These are phyloP conservation scores for Aureobasidium vineae DNA, from an alignment of 2,329 filamentous ascomycete species.

Conservation along the genomic window DNA sequence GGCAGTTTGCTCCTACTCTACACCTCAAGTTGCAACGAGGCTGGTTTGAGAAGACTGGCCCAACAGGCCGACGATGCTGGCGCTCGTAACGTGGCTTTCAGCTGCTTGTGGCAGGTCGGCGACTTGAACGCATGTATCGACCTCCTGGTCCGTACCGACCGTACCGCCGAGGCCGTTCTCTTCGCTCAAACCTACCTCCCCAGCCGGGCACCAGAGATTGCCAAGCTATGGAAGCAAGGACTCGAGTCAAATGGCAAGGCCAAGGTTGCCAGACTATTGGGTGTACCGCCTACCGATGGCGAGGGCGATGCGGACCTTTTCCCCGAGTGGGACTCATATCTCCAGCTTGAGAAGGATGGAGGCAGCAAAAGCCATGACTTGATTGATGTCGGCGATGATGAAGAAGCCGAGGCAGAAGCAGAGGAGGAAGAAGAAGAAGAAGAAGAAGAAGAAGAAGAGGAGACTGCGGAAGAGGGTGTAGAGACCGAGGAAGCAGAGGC, in stretches of 20 bases:
- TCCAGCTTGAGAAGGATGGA: conserved; percentile 75
- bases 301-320: conserved; percentile 75
- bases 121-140: conserved; percentile 80
- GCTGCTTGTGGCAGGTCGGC: conserved; percentile 80
- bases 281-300: conserved; percentile 66
- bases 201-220: conserved; percentile 65
- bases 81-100: conserved; percentile 91
- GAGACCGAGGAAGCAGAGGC: conserved; percentile 27
- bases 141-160: conserved; percentile 73
- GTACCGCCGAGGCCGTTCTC: conserved; percentile 80
- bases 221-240: conserved; percentile 74
- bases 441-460: conserved; percentile 25
- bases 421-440: conserved; percentile 26
- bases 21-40: conserved; percentile 76
- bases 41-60: conserved; percentile 70
- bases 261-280: conserved; percentile 79
- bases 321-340: conserved; percentile 92
- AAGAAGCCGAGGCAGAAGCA: conserved; percentile 26
- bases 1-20: conserved; percentile 86
- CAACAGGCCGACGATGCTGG: conserved; percentile 71
- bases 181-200: conserved; percentile 97
- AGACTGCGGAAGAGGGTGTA: conserved; percentile 28
- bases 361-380: conserved; percentile 45
- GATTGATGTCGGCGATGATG: conserved; percentile 40
- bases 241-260: conserved; percentile 83